These are phyloP conservation scores for Dipteronia sinensis DNA, from an alignment of 345 rosid species.

Conservation along the genomic window DNA sequence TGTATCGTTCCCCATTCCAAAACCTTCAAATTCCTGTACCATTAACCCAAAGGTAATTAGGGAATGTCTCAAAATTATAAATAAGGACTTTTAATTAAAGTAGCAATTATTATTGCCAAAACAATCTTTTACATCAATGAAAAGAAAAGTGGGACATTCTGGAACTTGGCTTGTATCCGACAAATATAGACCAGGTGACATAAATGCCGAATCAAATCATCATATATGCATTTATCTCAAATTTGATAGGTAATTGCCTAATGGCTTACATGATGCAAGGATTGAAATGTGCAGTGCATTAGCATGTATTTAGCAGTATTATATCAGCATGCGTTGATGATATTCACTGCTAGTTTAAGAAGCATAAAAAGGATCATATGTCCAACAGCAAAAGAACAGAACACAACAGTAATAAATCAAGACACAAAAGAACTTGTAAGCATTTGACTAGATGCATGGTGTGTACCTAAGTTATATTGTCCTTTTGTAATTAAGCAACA, in stretches of 20 bases:
- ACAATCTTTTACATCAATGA: not conserved
- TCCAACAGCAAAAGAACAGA: not conserved
- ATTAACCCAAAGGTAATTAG: slow-evolving; percentile 22
- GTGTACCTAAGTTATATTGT: not conserved
- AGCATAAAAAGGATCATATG: not conserved
- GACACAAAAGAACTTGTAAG: not conserved
- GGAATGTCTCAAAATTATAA: not conserved
- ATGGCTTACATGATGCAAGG: not conserved
- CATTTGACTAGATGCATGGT: not conserved
- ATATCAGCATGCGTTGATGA: not conserved
- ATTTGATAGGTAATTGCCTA: not conserved
- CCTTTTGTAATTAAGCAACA: not conserved
- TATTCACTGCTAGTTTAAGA: not conserved
- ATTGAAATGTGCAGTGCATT: not conserved
- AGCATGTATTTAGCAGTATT: not conserved
- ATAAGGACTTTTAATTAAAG: not conserved
- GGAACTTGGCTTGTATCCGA: not conserved
- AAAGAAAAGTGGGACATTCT: not conserved
- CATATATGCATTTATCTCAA: not conserved
- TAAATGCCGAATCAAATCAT: not conserved
- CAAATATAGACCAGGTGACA: not conserved
- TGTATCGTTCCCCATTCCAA: slow-evolving; percentile 70
- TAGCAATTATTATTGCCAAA: not conserved
- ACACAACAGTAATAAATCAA: not conserved
- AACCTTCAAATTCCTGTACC: slow-evolving; percentile 70